Conservation (phyloP, 2,329 filamentous ascomycete species). For the Raffaelea arxii region DNA sequence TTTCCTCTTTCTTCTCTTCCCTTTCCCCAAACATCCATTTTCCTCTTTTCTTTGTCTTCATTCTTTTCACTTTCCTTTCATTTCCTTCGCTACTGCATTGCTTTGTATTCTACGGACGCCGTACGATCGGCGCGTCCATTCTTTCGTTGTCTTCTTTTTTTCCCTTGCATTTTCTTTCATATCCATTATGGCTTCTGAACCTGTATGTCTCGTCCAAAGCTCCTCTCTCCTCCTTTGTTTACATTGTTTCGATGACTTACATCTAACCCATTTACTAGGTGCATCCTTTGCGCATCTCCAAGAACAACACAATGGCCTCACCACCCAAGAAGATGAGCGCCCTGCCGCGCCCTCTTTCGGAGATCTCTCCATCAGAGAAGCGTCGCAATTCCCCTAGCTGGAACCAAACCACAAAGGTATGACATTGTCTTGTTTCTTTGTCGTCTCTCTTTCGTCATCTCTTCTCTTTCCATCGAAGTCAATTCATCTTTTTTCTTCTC, state of each 20-base stretch:
- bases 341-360: constrained; percentile 68
- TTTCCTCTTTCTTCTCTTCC: constrained; percentile 3
- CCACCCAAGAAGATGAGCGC: constrained; percentile 54
- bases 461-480: neutral
- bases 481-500: neutral
- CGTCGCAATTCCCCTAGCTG: constrained; percentile 89
- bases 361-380: constrained; percentile 77
- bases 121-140: too few species aligned
- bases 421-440: constrained; percentile 7
- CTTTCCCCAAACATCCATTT: too few species aligned
- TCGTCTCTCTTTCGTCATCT: neutral
- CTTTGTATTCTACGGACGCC: neutral
- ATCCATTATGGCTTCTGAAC: neutral
- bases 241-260: too few species aligned
- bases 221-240: too few species aligned
- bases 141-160: neutral
- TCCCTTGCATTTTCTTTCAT: neutral
- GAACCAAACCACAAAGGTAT: constrained; percentile 66
- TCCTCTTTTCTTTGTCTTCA: too few species aligned
- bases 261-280: too few species aligned
- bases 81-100: neutral
- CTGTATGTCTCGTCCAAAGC: neutral
- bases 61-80: neutral
- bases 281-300: constrained; percentile 66
- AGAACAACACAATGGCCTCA: constrained; percentile 51